Evolutionary conservation across 257 asterid species (phyloP).

Genomic region (Solanum medicagineum): DNA sequence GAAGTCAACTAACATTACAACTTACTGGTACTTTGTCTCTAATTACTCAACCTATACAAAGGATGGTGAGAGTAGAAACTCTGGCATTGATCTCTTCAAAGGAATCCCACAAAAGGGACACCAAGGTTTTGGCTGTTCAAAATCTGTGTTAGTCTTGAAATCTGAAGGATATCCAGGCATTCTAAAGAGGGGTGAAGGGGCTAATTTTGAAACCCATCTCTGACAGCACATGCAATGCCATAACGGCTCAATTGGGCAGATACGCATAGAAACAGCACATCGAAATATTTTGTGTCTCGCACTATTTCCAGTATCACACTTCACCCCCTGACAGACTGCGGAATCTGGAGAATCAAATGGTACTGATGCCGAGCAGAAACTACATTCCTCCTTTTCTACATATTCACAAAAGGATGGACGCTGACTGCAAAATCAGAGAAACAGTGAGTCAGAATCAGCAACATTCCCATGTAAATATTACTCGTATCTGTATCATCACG

Average conservation of each 20-base stretch:
- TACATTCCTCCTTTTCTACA: conserved; percentile 47
- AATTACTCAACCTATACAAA: conserved; percentile 23
- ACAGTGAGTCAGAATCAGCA: background rate
- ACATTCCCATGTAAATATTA: background rate
- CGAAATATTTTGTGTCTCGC: conserved; percentile 47
- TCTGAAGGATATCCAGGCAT: conserved; percentile 44
- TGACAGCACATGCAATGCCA: conserved; percentile 79
- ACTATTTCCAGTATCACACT: conserved; percentile 8
- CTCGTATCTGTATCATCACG: background rate
- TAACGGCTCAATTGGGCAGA: conserved; percentile 48
- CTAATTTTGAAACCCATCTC: conserved; percentile 34
- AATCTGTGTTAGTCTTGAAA: conserved; percentile 13
- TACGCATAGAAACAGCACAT: conserved; percentile 56
- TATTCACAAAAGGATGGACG: conserved; percentile 9
- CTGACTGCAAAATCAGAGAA: conserved; percentile 11
- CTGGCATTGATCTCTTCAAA: conserved; percentile 62
- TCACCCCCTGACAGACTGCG: conserved; percentile 49
- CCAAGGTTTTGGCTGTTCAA: conserved; percentile 32
- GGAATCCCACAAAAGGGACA: conserved; percentile 86
- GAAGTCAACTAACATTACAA: background rate
- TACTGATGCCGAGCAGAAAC: conserved; percentile 57
- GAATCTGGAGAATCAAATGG: conserved; percentile 63
- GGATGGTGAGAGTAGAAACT: conserved; percentile 52
- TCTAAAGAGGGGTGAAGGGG: conserved; percentile 38
- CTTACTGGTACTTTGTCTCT: background rate